Percentiles rank a stretch among this genome's conserved stretches.
phyloP scores from a whole-genome alignment of 345 rosid genomes.

The Syzygium aromaticum region DNA sequence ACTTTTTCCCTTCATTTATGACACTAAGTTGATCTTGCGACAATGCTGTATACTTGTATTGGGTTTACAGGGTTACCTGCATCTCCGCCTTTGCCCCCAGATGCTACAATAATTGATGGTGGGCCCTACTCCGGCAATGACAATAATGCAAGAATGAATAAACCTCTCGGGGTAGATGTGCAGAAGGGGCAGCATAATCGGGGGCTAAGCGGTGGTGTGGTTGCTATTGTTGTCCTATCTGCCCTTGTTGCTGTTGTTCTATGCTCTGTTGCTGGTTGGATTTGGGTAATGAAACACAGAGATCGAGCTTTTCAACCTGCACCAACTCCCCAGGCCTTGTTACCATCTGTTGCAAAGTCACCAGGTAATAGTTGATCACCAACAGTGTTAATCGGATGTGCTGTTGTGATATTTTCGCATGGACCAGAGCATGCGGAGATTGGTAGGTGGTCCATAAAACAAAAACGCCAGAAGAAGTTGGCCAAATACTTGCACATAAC shows the following conservation, averaged over 20 bases:
- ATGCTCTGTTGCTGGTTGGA: constrained; percentile 55
- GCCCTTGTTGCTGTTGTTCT: constrained; percentile 45
- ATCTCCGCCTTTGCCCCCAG: constrained; percentile 69
- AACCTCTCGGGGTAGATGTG: constrained; percentile 88
- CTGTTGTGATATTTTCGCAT: neutral
- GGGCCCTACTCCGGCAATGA: constrained; percentile 55
- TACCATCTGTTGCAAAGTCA: constrained; percentile 53
- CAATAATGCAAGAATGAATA: constrained; percentile 46
- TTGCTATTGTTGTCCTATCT: constrained; percentile 68
- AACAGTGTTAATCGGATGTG: neutral
- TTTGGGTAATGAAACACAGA: constrained; percentile 43
- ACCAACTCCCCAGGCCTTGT: constrained; percentile 31
- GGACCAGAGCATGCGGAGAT: neutral
- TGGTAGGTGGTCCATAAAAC: neutral
- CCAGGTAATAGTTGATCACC: constrained; percentile 33
- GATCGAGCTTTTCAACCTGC: constrained; percentile 20
- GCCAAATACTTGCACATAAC: neutral
- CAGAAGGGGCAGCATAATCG: constrained; percentile 37
- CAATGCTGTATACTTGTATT: neutral
- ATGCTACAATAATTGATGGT: constrained; percentile 38
- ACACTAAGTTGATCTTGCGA: neutral
- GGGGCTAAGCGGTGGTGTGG: constrained; percentile 42
- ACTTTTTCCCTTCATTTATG: neutral
- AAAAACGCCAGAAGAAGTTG: neutral
- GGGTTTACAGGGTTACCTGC: constrained; percentile 67